phyloP scores from a whole-genome alignment of 2,329 filamentous ascomycete genomes.

The Albophoma yamanashiensis region DNA sequence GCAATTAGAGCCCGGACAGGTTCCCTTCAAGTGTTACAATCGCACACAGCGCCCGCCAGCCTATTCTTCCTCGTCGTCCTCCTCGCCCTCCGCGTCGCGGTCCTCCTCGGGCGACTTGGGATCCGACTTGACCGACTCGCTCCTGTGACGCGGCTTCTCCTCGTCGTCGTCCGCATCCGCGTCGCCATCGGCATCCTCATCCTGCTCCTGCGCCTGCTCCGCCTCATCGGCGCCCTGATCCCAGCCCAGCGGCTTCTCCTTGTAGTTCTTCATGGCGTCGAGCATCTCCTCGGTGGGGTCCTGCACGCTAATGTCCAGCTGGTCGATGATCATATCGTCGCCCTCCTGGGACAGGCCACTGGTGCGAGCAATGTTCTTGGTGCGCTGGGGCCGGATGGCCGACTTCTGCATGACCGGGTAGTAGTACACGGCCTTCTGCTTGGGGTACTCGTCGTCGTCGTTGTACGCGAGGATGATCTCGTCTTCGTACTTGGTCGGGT shows the following conservation, averaged over 20 bases:
- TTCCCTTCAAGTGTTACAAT: not conserved
- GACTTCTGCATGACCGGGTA: slow-evolving; percentile 58
- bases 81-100: slow-evolving; percentile 35
- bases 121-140: slow-evolving; percentile 12
- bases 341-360: slow-evolving; percentile 33
- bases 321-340: slow-evolving; percentile 41
- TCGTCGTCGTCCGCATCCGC: slow-evolving; percentile 16
- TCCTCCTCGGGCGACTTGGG: slow-evolving; percentile 20
- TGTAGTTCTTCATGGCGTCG: slow-evolving; percentile 40
- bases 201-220: slow-evolving; percentile 17
- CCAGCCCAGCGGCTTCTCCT: slow-evolving; percentile 39
- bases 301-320: slow-evolving; percentile 43
- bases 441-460: slow-evolving; percentile 37
- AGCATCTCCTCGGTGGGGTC: slow-evolving; percentile 44
- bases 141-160: slow-evolving; percentile 7
- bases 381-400: slow-evolving; percentile 50
- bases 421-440: slow-evolving; percentile 52
- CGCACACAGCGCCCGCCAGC: not conserved
- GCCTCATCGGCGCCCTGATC: slow-evolving; percentile 27
- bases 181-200: slow-evolving; percentile 12
- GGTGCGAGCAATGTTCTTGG: slow-evolving; percentile 50
- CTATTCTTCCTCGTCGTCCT: slow-evolving; percentile 20
- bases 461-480: slow-evolving; percentile 51
- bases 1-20: not conserved
- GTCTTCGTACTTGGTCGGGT: slow-evolving; percentile 50